Conservation (phyloP, 331 rosid genomes). For the Rhamnella rubrinervis region DNA sequence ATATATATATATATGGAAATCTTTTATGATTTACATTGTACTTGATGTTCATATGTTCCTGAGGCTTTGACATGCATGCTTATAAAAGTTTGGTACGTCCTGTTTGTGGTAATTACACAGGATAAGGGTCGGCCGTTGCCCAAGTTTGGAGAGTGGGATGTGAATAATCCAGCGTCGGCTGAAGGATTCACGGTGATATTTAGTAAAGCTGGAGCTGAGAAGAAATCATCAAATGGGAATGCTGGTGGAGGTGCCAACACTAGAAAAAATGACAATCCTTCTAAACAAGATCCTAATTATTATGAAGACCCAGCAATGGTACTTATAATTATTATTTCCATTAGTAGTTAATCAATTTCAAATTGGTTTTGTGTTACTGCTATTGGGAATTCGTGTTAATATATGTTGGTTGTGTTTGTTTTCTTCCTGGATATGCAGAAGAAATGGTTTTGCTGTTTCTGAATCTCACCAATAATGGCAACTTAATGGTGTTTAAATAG, state of each 20-base stretch:
- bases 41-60: too few species aligned
- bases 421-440: conserved; percentile 35
- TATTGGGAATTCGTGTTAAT: background rate
- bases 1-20: too few species aligned
- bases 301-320: conserved; percentile 29
- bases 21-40: too few species aligned
- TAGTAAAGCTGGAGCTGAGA: conserved; percentile 64
- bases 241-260: background rate
- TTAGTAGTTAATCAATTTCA: background rate
- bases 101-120: background rate
- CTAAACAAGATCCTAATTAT: conserved; percentile 18
- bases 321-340: background rate
- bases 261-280: conserved; percentile 9
- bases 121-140: conserved; percentile 55
- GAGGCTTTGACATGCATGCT: too few species aligned
- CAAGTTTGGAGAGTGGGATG: conserved; percentile 77
- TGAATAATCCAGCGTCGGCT: conserved; percentile 60
- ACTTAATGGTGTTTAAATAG: background rate
- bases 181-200: conserved; percentile 69
- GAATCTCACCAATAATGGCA: conserved; percentile 11
- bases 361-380: background rate
- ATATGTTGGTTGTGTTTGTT: background rate
- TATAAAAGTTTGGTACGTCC: too few species aligned
- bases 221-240: conserved; percentile 40
- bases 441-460: conserved; percentile 61